Conservation (phyloP, 805 yeast species). For the Saccharomycopsis olivae region DNA sequence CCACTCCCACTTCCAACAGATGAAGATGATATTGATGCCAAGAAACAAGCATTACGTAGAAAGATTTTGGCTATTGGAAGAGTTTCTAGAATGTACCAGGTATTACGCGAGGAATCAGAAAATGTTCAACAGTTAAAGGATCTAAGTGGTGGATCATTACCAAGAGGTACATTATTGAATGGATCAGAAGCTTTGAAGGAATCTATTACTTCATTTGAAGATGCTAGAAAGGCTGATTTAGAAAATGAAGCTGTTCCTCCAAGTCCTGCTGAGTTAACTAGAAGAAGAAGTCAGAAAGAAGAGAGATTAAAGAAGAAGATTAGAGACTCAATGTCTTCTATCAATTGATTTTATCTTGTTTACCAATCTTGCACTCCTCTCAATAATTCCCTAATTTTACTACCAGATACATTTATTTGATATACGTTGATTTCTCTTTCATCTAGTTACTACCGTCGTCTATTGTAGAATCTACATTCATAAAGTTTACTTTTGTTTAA, state of each 20-base stretch:
- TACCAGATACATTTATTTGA: too few species aligned
- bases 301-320: constrained; percentile 28
- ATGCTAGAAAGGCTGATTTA: constrained; percentile 71
- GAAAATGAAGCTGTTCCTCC: constrained; percentile 89
- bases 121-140: constrained; percentile 70
- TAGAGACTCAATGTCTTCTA: constrained; percentile 16
- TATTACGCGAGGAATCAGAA: constrained; percentile 81
- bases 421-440: too few species aligned
- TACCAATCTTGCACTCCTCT: too few species aligned
- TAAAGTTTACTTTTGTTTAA: too few species aligned
- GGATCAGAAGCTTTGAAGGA: constrained; percentile 73
- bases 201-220: constrained; percentile 65
- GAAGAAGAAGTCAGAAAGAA: constrained; percentile 35
- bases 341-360: too few species aligned
- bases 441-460: too few species aligned
- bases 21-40: constrained; percentile 21
- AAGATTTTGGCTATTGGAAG: constrained; percentile 95
- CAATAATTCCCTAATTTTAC: too few species aligned
- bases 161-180: constrained; percentile 75
- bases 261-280: constrained; percentile 41
- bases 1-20: constrained; percentile 5
- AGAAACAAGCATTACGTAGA: constrained; percentile 56
- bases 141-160: constrained; percentile 65
- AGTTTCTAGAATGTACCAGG: constrained; percentile 83
- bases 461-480: too few species aligned